Percentiles rank a stretch among this genome's conserved stretches.
Conservation (phyloP, 495 filamentous ascomycete species). For the Xylaria acuta region DNA sequence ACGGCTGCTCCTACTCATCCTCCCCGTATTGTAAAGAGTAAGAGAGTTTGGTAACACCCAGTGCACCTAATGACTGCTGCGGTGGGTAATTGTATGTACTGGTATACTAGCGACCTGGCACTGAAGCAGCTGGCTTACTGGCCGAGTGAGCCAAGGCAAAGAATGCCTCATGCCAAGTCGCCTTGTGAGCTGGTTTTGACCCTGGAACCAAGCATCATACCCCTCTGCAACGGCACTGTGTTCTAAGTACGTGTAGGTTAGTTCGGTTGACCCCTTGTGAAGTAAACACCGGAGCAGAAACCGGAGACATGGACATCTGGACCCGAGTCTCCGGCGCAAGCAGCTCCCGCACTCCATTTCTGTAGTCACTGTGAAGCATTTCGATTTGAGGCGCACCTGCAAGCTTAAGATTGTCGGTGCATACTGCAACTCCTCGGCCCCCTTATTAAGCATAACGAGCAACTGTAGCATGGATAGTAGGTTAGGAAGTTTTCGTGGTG, state of each 20-base stretch:
- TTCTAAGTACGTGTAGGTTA: no score
- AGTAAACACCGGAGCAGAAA: neutral
- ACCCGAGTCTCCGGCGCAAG: no score
- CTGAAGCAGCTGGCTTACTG: slow-evolving; percentile 19
- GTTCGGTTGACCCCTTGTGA: no score
- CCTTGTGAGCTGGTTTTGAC: slow-evolving; percentile 15
- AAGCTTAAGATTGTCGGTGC: neutral
- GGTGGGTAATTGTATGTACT: neutral
- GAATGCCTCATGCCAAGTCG: slow-evolving; percentile 25
- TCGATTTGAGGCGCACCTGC: neutral
- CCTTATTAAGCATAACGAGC: neutral
- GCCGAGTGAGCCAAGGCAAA: slow-evolving; percentile 17
- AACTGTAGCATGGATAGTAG: neutral
- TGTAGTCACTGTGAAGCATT: neutral
- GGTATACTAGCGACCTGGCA: neutral
- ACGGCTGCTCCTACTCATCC: slow-evolving; percentile 6
- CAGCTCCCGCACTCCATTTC: neutral
- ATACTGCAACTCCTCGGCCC: neutral
- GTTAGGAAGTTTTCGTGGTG: neutral
- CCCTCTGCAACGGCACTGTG: slow-evolving; percentile 11
- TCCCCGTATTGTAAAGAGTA: neutral
- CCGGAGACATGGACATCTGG: neutral
- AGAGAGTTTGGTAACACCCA: neutral
- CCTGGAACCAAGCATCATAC: slow-evolving; percentile 10
- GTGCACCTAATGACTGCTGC: neutral